These are phyloP conservation scores for Ulota crispa DNA, from an alignment of 225 moss, liverwort and hornwort genomes.

Conservation along the genomic window DNA sequence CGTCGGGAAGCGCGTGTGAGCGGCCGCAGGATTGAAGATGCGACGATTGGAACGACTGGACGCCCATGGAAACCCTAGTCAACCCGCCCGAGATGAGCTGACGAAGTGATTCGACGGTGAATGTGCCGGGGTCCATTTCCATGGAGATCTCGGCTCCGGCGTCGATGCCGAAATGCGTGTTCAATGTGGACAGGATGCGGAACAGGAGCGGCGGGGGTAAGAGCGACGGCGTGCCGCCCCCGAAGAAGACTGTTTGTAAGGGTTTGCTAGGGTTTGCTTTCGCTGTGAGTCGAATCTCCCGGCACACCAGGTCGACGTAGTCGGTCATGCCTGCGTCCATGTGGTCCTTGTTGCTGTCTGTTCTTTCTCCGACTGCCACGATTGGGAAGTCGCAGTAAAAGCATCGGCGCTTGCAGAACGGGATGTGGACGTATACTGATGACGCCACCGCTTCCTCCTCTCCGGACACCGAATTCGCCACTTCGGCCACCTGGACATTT, in stretches of 20 bases:
- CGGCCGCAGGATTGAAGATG: constrained; percentile 82
- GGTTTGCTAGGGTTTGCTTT: constrained; percentile 24
- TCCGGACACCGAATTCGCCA: neutral
- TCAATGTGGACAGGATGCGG: constrained; percentile 59
- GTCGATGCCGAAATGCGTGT: constrained; percentile 49
- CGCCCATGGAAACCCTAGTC: constrained; percentile 81
- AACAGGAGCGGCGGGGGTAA: constrained; percentile 66
- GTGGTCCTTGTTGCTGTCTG: constrained; percentile 42
- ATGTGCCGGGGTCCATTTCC: constrained; percentile 98
- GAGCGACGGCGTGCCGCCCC: constrained; percentile 93
- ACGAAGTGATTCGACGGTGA: constrained; percentile 57
- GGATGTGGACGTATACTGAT: constrained; percentile 82
- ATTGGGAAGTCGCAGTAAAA: constrained; percentile 96
- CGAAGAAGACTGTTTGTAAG: constrained; percentile 83
- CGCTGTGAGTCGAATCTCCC: constrained; percentile 75
- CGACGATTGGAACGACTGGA: constrained; percentile 75
- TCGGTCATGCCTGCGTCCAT: constrained; percentile 68
- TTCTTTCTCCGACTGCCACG: constrained; percentile 81
- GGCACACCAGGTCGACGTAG: constrained; percentile 81
- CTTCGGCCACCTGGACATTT: neutral
- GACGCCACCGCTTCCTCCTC: constrained; percentile 37
- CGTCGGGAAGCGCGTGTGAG: constrained; percentile 74
- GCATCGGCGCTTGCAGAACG: constrained; percentile 91
- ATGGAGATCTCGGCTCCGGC: constrained; percentile 78
- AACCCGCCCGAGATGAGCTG: constrained; percentile 75